Conservation (phyloP, 352 stramenopile genomes). For the Pythium pyrilobum region DNA sequence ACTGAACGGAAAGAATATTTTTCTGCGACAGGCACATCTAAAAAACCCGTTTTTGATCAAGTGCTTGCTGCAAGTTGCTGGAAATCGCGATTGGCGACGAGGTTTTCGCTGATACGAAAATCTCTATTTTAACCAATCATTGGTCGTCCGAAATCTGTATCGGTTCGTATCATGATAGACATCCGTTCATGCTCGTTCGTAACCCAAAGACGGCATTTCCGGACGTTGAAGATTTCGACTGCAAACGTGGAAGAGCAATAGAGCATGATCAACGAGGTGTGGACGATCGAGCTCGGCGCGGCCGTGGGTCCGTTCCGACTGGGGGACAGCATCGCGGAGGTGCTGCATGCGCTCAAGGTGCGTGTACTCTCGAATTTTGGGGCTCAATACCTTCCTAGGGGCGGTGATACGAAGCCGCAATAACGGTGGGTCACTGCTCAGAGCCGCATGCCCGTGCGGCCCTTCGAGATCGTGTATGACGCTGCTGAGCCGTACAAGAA, state of each 20-base stretch:
- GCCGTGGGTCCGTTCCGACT: conserved; percentile 74
- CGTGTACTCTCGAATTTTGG: neutral
- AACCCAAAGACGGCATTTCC: too few species aligned
- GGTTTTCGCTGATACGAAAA: too few species aligned
- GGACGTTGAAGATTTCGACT: conserved; percentile 6
- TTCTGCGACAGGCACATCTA: too few species aligned
- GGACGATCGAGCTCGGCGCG: conserved; percentile 78
- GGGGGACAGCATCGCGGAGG: conserved; percentile 65
- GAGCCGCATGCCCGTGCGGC: conserved; percentile 59
- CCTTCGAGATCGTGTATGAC: conserved; percentile 79
- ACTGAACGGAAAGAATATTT: too few species aligned
- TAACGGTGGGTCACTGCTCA: too few species aligned
- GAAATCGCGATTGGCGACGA: too few species aligned
- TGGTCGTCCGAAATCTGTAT: too few species aligned
- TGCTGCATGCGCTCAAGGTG: conserved; percentile 74
- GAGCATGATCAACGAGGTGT: conserved; percentile 71
- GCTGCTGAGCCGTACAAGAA: conserved; percentile 54
- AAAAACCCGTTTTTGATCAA: too few species aligned
- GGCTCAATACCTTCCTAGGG: neutral
- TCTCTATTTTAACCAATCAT: too few species aligned
- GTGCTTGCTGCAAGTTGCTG: too few species aligned
- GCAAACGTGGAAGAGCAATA: neutral
- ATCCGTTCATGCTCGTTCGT: neutral
- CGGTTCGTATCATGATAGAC: too few species aligned
- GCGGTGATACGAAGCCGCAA: neutral